These are phyloP conservation scores for Monascus purpureus DNA, from an alignment of 495 filamentous ascomycete species.

Conservation along the genomic window DNA sequence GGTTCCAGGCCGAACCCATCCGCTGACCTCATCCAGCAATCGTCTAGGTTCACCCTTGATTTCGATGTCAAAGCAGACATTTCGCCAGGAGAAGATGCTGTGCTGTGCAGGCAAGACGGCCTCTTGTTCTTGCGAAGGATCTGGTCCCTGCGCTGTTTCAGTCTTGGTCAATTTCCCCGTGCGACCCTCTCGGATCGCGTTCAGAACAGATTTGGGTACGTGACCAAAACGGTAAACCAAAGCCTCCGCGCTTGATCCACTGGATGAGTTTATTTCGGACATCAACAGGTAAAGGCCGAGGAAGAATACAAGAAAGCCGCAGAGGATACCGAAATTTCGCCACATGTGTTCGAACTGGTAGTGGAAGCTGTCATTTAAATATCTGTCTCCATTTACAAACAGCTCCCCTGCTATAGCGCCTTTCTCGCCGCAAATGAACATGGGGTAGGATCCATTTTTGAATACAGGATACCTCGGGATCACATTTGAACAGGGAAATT, in stretches of 20 bases:
- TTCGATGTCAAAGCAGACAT: conserved; percentile 58
- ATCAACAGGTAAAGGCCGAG: conserved; percentile 31
- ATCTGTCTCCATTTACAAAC: conserved; percentile 38
- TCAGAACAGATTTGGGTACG: conserved; percentile 18
- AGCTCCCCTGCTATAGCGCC: conserved; percentile 39
- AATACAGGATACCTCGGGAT: conserved; percentile 39
- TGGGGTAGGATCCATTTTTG: conserved; percentile 16
- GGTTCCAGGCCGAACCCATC: conserved; percentile 56
- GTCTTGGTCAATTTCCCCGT: neutral
- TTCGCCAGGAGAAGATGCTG: conserved; percentile 63
- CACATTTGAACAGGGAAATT: conserved; percentile 32
- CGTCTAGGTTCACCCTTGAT: conserved; percentile 42
- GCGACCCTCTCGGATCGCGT: neutral
- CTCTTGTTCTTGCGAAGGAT: conserved; percentile 10
- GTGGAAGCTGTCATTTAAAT: conserved; percentile 36
- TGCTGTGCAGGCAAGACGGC: conserved; percentile 30
- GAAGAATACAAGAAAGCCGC: conserved; percentile 51
- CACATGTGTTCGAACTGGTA: conserved; percentile 47
- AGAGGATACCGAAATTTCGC: conserved; percentile 53
- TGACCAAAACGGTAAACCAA: conserved; percentile 29
- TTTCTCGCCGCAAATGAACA: conserved; percentile 36
- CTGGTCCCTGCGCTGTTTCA: conserved; percentile 8
- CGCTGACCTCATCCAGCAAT: conserved; percentile 47
- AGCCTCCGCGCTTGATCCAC: conserved; percentile 27
- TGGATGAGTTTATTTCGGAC: conserved; percentile 31